phyloP scores from a whole-genome alignment of 163 green algal genomes.

The Coccomyxa subellipsoidea region DNA sequence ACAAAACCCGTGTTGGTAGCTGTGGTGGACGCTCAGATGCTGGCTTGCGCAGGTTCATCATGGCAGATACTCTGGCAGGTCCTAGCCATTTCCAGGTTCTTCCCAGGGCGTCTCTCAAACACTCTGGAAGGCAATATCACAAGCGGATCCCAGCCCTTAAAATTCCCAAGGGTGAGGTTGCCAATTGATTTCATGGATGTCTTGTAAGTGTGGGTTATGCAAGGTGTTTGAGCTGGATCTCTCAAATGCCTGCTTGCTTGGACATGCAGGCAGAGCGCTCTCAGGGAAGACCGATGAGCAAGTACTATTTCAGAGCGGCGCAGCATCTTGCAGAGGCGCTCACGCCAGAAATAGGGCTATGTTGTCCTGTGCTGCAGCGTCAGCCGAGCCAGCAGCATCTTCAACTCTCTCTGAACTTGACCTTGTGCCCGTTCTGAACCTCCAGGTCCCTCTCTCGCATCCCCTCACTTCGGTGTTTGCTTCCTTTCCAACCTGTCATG shows the following conservation, averaged over 20 bases:
- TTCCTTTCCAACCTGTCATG: too few species aligned
- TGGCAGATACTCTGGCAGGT: background rate
- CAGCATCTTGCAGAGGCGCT: background rate
- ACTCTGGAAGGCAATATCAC: background rate
- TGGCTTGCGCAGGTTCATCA: background rate
- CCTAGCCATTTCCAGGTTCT: background rate
- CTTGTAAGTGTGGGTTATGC: background rate
- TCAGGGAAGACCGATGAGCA: background rate
- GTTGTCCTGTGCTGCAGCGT: background rate
- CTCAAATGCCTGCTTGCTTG: background rate
- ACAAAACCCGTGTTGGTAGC: background rate
- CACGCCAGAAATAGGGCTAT: background rate
- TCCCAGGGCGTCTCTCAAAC: background rate
- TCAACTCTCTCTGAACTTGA: background rate
- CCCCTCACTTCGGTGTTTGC: too few species aligned
- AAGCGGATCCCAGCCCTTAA: background rate
- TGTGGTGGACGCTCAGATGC: background rate
- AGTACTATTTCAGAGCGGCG: background rate
- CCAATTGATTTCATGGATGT: background rate
- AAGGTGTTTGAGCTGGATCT: background rate
- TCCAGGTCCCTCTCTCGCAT: slow-evolving; percentile 3
- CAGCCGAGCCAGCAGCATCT: background rate
- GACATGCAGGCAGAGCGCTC: background rate
- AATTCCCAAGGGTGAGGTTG: background rate
- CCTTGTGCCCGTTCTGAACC: slow-evolving; percentile 8